Base-by-base conservation (phyloP, 495 filamentous ascomycete genomes). In the Lasiosphaeria hispida region DNA sequence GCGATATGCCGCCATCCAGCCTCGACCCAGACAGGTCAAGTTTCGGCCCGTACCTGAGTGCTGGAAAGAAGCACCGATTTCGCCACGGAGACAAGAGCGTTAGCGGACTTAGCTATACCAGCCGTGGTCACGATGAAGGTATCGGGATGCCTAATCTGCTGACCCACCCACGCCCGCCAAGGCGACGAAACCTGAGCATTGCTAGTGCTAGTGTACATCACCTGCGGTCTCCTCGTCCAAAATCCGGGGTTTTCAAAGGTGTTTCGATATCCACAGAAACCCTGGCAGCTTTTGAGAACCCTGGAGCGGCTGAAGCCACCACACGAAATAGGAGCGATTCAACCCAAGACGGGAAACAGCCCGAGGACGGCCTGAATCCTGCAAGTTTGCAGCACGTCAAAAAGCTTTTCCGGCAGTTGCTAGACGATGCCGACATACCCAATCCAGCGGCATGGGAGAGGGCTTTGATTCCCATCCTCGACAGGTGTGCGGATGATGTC, bases 401-500 rank as follows among this genome's bases (percentile, higher is more conserved):
- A 41, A 89, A 84, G 62, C 83, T 99, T 14, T 78, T 97, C 15
- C 83, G 81, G 10, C 95, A 99, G 68, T 76, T 97, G 14, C 72
- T 99, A 10, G 73, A 84, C 52, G 93, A 96, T 74, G 78, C 82
- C 0, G 74, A 80, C n/a, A 81, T 97, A 13, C 83, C 87, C 39
- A 85, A 89, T 63, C 75, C 82, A 1, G 72, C 80, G 2, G 84
- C 85, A 43, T 99, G 95, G 95, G 93, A 97, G 62, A 91, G 85
- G 53, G 90, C 95, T 0, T 78, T 99, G 15, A 81, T 97, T 48
- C 95, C 95, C 10, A 95, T 97, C 50, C 76, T 99, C 2, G 77
- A 97, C 14, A 88, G 92, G 60, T 92, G 91, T 58, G 93, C 93
- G 0, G 92, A 96, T 62, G 94, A 96, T 64, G 91, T 99, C 15